Evolutionary conservation across 1,284 basidiomycete genomes (phyloP).

Genomic region (Pyrrhoderma noxium): DNA sequence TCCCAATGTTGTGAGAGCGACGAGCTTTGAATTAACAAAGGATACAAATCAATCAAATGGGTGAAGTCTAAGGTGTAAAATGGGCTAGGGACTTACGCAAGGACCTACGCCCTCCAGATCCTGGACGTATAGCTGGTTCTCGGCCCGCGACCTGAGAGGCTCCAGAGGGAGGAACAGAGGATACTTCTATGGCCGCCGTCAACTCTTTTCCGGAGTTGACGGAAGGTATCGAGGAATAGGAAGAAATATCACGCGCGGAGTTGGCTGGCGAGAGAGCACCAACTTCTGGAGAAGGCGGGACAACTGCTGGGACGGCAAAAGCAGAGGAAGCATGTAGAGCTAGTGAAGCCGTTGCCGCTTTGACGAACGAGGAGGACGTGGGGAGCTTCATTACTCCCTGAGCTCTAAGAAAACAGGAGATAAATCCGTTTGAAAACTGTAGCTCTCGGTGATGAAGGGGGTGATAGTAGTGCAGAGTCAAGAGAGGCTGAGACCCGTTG

Average conservation of each 20-base stretch:
- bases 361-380: constrained; percentile 30
- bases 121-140: not conserved
- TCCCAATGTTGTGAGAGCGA: too few relatives aligned
- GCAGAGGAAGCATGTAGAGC: constrained; percentile 27
- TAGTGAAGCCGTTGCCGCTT: constrained; percentile 26
- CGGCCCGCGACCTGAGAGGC: constrained; percentile 5
- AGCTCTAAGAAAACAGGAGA: constrained; percentile 1
- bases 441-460: not conserved
- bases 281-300: constrained; percentile 14
- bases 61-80: too few relatives aligned
- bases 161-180: not conserved
- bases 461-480: not conserved
- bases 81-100: not conserved
- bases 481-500: not conserved
- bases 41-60: too few relatives aligned
- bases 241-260: constrained; percentile 3
- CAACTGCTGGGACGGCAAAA: constrained; percentile 10
- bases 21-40: too few relatives aligned
- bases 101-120: not conserved
- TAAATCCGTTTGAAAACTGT: constrained; percentile 1
- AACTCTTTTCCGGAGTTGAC: not conserved
- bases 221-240: not conserved
- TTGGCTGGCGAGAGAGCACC: constrained; percentile 3
- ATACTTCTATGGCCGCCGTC: not conserved
- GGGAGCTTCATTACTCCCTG: constrained; percentile 30